Evolutionary conservation across 2,329 filamentous ascomycete genomes (phyloP).

Genomic region (Fusarium transvaalense): DNA sequence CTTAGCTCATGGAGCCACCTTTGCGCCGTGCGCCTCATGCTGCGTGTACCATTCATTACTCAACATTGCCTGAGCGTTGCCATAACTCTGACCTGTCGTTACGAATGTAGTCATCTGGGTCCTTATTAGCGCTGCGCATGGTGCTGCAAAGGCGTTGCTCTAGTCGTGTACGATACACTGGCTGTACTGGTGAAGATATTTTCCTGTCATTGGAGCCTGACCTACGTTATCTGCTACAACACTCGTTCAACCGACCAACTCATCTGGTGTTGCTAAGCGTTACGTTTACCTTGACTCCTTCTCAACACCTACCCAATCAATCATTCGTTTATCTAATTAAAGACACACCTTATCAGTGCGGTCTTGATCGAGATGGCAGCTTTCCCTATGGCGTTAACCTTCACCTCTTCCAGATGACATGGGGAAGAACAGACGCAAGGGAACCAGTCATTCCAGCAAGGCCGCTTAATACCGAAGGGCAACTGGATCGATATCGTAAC

Average conservation of each 20-base stretch:
- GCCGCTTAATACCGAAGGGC: background rate
- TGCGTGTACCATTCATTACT: background rate
- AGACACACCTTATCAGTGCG: background rate
- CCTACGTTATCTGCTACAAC: background rate
- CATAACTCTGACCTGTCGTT: background rate
- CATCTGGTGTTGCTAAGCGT: too few relatives aligned
- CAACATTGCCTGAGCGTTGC: background rate
- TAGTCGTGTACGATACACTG: background rate
- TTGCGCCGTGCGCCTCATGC: background rate
- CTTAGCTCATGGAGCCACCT: background rate
- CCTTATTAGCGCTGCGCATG: background rate
- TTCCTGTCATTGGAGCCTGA: background rate
- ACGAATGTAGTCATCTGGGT: background rate
- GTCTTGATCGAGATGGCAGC: background rate
- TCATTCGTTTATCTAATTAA: background rate
- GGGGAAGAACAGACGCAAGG: background rate
- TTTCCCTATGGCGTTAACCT: background rate
- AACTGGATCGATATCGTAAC: too few relatives aligned
- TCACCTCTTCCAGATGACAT: background rate
- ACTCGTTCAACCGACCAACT: background rate
- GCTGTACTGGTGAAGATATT: background rate
- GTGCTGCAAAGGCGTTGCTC: background rate
- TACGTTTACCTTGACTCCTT: background rate
- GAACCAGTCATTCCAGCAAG: background rate
- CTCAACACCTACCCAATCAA: too few relatives aligned